Percentiles rank a stretch among this genome's conserved stretches.
Evolutionary conservation across 2,329 filamentous ascomycete genomes (phyloP).

Genomic region (Fusarium sterilihyphosum): DNA sequence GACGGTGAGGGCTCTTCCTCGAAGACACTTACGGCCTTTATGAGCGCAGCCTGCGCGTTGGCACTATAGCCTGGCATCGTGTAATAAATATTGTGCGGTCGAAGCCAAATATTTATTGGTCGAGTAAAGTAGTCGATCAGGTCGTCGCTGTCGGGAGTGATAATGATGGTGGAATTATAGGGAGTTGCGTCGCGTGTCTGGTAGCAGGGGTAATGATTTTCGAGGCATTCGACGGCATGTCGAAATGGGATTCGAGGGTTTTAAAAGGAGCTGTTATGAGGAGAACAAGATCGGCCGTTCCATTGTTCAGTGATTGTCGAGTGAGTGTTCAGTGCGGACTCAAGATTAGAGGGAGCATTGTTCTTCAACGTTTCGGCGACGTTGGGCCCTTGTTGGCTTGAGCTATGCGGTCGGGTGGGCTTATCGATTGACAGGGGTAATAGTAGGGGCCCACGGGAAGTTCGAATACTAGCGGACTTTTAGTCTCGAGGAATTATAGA

Average conservation of each 20-base stretch:
- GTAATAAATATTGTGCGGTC: background rate
- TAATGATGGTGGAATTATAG: conserved; percentile 27
- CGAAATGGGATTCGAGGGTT: conserved; percentile 9
- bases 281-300: conserved; percentile 14
- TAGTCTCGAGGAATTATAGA: background rate
- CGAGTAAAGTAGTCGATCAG: conserved; percentile 9
- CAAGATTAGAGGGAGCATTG: conserved; percentile 25
- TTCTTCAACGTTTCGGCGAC: conserved; percentile 32
- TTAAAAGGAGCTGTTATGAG: conserved; percentile 28
- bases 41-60: conserved; percentile 62
- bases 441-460: conserved; percentile 5
- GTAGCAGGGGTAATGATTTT: conserved; percentile 22
- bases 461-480: conserved; percentile 13
- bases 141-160: conserved; percentile 12
- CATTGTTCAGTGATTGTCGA: conserved; percentile 24
- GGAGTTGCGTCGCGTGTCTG: conserved; percentile 43
- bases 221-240: conserved; percentile 35
- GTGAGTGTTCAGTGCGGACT: conserved; percentile 29
- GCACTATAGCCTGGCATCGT: conserved; percentile 53
- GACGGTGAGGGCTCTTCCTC: background rate
- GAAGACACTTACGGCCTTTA: conserved; percentile 61
- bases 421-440: conserved; percentile 41
- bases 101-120: conserved; percentile 10
- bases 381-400: conserved; percentile 18
- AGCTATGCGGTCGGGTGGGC: conserved; percentile 13